phyloP scores from a whole-genome alignment of 345 rosid genomes.

The Sonneratia alba region DNA sequence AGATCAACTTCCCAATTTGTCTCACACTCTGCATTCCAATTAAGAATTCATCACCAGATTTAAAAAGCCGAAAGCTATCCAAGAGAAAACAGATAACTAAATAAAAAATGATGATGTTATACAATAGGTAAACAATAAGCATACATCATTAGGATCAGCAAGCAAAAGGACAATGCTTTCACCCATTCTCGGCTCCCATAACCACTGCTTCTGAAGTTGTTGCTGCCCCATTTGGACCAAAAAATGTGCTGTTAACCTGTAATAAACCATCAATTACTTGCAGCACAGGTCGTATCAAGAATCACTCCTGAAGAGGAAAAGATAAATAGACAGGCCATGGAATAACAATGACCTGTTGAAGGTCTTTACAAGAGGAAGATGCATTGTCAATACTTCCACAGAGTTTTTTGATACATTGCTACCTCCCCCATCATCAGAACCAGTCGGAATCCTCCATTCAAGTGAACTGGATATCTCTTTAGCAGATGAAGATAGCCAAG shows the following conservation, averaged over 20 bases:
- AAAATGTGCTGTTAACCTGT: slow-evolving; percentile 73
- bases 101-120: background rate
- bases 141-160: slow-evolving; percentile 87
- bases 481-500: slow-evolving; percentile 65
- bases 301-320: background rate
- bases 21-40: slow-evolving; percentile 57
- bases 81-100: background rate
- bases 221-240: slow-evolving; percentile 53
- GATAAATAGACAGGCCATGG: background rate
- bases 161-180: slow-evolving; percentile 77
- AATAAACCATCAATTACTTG: slow-evolving; percentile 9
- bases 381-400: slow-evolving; percentile 56
- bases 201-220: slow-evolving; percentile 70
- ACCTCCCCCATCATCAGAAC: slow-evolving; percentile 86
- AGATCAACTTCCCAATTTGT: slow-evolving; percentile 72
- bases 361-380: slow-evolving; percentile 55
- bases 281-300: background rate
- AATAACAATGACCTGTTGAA: slow-evolving; percentile 54
- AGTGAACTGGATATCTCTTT: slow-evolving; percentile 61
- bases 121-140: slow-evolving; percentile 10
- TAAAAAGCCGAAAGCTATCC: slow-evolving; percentile 7
- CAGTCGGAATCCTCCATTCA: slow-evolving; percentile 90
- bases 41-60: background rate
- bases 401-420: slow-evolving; percentile 77
- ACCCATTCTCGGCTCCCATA: slow-evolving; percentile 87